Evolutionary conservation across 257 asterid species (phyloP), one percentile per base, ranked within the genome.

Genomic region (Plectranthus barbatus): DNA sequence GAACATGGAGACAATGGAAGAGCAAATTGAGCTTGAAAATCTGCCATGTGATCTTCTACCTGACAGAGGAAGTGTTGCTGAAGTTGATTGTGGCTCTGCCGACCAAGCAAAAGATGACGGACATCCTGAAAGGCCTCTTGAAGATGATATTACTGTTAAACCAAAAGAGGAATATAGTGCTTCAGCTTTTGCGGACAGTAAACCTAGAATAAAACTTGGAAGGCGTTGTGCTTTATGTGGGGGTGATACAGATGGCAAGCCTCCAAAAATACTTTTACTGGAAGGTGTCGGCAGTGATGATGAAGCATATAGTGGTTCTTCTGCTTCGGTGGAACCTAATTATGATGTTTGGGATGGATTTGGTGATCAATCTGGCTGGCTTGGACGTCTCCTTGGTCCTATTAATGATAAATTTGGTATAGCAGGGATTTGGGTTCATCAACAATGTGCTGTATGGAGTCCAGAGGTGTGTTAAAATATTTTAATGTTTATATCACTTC

Each of bases 401-500:
- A 84, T 93, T 49, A 90, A 90, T 70, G 97, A 93, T 71, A 92
- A 95, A 13, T 84, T 79, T 67, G 99, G 99, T 45, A 90, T 93
- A 70, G 99, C 99, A 26, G 92, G 97, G 61, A 87, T 93, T 71
- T 93, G 97, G 97, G 97, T 93, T 67, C 99, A 93, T 79, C 99
- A 93, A 74, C 97, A 85, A 56, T 93, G 99, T 85, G 99, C 99
- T 68, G 99, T 93, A 20, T 93, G 99, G 99, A 93, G 99, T 80
- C 99, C 99, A 10, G 99, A 93, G 96, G 99, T 92, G 73, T 78
- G 79, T 20, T 66, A 33, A 13, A 36, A 56, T 4, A 50, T 54
- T 68, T 21, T 31, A 29, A n/a, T 39, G n/a, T 61, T 24, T 59
- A 37, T 20, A 24, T 56, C 61, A 45, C 46, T 66, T 66, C 37